Base-by-base conservation (phyloP, 2,329 filamentous ascomycete species). In the Macrophomina pseudophaseolina region DNA sequence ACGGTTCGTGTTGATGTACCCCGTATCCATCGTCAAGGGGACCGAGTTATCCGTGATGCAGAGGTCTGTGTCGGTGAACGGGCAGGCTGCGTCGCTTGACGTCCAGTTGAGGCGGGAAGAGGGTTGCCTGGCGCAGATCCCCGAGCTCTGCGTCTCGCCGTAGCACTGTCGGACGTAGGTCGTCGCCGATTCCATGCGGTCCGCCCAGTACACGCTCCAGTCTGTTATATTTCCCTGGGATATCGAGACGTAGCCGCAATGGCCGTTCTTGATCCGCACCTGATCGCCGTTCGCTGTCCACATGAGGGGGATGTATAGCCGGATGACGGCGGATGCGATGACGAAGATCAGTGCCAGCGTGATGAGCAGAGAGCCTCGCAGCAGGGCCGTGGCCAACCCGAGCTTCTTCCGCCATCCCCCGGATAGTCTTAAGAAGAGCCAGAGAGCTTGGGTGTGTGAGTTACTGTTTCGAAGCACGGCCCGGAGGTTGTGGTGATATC, bases 1-100 rank as follows among this genome's bases (percentile, higher is more conserved):
- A 33, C 33, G 12, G 51, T 53, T 53, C 32, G 51, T 30, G 51
- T 53, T 53, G 51, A 53, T 53, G 51, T 53, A 53, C 16, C 51
- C 51, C 6, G 51, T 35, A 6, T 53, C 51, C 51, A 53, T 53
- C 30, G 18, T 16, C 6, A 53, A n/a, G 4, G 51, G 51, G 6
- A 53, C 51, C n/a, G 51, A 35, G n/a, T 35, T 53, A 30, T 53
- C 23, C 30, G 23, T 52, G 49, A 53, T 18, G 5, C 51, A 53
- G 51, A 53, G 51, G 8, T 35, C 51, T 6, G 30, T 16, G n/a
- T 53, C 32, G 0, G 51, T 53, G n/a, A 53, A 53, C 14, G 51
- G 51, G 5, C 51, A 53, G 5, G 12, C 51, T 2, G 12, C 30
- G 32, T 53, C 51, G 32, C 51, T 35, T 5, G 51, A 35, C 6